Percentiles rank a stretch among this genome's conserved stretches.
Evolutionary conservation across 495 filamentous ascomycete species (phyloP).

Genomic region (Cercophora scortea): DNA sequence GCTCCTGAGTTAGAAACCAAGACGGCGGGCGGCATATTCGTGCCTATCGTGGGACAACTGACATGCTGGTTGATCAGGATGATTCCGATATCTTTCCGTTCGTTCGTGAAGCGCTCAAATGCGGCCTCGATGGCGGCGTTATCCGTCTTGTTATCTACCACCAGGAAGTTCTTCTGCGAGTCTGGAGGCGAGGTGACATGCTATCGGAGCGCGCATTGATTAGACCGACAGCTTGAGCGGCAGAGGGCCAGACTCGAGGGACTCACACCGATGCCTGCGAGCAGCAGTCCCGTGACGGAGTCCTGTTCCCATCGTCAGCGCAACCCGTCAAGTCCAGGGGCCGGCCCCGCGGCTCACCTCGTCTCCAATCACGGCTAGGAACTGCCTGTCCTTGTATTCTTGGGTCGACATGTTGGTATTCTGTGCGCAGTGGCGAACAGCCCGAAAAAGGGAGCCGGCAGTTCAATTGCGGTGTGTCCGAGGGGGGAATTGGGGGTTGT

Average conservation of each 20-base stretch:
- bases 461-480: too few relatives aligned
- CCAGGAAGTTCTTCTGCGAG: conserved; percentile 91
- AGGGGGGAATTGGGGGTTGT: too few relatives aligned
- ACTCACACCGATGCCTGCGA: conserved; percentile 90
- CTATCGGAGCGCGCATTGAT: conserved; percentile 12
- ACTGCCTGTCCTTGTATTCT: conserved; percentile 81
- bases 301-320: conserved; percentile 44
- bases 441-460: too few relatives aligned
- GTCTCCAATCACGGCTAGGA: conserved; percentile 95
- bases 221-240: not conserved
- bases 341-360: conserved; percentile 53
- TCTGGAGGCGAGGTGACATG: conserved; percentile 54
- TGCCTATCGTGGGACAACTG: conserved; percentile 19
- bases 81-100: conserved; percentile 93
- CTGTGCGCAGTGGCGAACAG: conserved; percentile 19
- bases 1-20: not conserved
- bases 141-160: conserved; percentile 90
- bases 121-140: conserved; percentile 80
- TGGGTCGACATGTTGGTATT: conserved; percentile 37
- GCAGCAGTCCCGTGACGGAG: conserved; percentile 87
- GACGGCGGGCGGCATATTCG: not conserved
- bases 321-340: not conserved
- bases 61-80: conserved; percentile 98
- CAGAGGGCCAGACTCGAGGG: not conserved
- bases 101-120: conserved; percentile 79